Percentiles rank a stretch among this genome's conserved stretches.
phyloP scores from a whole-genome alignment of 2,329 filamentous ascomycete species.

The Pseudogymnoascus sp. region DNA sequence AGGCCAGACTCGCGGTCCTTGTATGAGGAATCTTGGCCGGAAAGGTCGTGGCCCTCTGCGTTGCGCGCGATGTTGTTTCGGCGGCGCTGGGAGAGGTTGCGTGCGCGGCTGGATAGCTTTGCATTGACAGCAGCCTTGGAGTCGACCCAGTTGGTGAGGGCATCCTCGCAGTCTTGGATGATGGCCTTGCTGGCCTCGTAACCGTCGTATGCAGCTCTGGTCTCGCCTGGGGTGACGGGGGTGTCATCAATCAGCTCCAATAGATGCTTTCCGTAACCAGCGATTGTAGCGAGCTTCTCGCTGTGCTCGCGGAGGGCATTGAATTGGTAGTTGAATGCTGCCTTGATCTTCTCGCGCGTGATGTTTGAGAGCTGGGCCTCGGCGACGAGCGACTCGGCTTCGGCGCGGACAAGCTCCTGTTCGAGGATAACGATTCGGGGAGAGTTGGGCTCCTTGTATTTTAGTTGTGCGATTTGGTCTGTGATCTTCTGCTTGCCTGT shows the following conservation, averaged over 20 bases:
- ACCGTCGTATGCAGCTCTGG: conserved; percentile 88
- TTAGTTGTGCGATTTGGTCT: conserved; percentile 95
- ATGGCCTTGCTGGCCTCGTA: conserved; percentile 98
- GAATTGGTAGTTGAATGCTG: conserved; percentile 96
- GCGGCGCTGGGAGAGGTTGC: conserved; percentile 78
- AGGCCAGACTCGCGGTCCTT: conserved; percentile 68
- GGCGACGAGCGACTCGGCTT: conserved; percentile 96
- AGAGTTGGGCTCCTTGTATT: conserved; percentile 99
- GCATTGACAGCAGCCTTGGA: conserved; percentile 82
- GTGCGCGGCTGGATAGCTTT: conserved; percentile 78
- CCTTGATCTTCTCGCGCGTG: conserved; percentile 98
- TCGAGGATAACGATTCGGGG: conserved; percentile 96
- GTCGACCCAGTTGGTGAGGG: conserved; percentile 92
- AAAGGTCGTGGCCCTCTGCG: conserved; percentile 70
- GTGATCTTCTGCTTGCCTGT: conserved; percentile 97
- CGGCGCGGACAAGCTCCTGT: conserved; percentile 95
- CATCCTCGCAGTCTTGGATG: conserved; percentile 97
- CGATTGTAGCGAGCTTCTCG: conserved; percentile 97
- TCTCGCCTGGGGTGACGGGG: conserved; percentile 94
- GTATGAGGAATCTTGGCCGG: conserved; percentile 69
- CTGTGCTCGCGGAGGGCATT: conserved; percentile 95
- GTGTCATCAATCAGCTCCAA: conserved; percentile 94
- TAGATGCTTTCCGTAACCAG: conserved; percentile 96
- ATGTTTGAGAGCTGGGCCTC: conserved; percentile 99
- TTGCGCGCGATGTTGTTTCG: conserved; percentile 62